Conservation (phyloP, 2,329 filamentous ascomycete species). For the Arthrobotrys sphaeroides region DNA sequence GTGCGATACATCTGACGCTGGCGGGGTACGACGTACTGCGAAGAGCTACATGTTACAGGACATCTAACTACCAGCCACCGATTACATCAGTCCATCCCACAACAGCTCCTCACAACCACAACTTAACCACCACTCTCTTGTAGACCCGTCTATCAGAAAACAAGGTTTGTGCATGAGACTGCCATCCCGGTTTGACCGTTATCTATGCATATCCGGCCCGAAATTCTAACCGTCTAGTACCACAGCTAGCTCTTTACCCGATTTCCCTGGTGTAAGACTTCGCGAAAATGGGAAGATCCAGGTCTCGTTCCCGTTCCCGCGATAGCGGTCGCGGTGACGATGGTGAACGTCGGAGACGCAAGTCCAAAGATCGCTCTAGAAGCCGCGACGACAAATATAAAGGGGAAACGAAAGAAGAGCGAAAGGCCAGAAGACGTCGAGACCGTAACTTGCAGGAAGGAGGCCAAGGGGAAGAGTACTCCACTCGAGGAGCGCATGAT, state of each 20-base stretch:
- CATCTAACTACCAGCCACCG: constrained; percentile 7
- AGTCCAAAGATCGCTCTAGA: constrained; percentile 35
- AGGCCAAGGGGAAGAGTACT: constrained; percentile 7
- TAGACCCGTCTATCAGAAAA: constrained; percentile 8
- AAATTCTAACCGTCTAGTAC: constrained; percentile 2
- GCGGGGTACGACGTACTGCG: constrained; percentile 12
- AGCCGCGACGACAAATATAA: constrained; percentile 25
- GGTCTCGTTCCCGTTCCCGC: constrained; percentile 45
- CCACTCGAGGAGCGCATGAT: constrained; percentile 22
- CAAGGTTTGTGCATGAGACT: constrained; percentile 45
- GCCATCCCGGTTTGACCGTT: constrained; percentile 1
- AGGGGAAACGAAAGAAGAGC: constrained; percentile 42
- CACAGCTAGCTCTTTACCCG: background rate
- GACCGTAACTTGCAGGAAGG: constrained; percentile 33
- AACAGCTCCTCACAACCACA: constrained; percentile 20
- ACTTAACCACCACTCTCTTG: constrained; percentile 15
- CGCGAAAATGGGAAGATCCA: constrained; percentile 45
- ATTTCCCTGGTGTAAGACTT: constrained; percentile 23
- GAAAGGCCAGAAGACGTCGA: constrained; percentile 38
- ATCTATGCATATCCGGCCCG: constrained; percentile 11
- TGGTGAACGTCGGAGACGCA: constrained; percentile 16
- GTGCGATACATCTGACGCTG: constrained; percentile 24
- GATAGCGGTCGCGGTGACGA: constrained; percentile 8
- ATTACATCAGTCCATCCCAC: constrained; percentile 49
- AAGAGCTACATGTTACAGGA: too few relatives aligned